Percentiles rank a stretch among this genome's conserved stretches.
Evolutionary conservation across 148 eudicot species (phyloP).

Genomic region (Fagopyrum tataricum): DNA sequence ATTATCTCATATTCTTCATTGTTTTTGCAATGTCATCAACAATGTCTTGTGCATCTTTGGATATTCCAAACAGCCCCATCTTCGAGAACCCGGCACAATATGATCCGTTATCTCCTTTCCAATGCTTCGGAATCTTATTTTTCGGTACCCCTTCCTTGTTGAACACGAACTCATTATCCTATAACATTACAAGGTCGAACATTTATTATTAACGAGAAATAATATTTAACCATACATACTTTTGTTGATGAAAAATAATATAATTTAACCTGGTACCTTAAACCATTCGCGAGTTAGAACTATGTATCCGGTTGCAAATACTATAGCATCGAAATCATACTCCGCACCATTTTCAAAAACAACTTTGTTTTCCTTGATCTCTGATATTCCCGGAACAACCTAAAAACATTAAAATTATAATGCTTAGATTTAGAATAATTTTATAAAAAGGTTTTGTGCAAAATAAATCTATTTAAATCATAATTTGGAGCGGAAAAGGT

Average conservation of each 20-base stretch:
- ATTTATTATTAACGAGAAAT: neutral
- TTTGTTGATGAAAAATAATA: neutral
- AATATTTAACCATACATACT: too few relatives aligned
- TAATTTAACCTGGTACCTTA: slow-evolving; percentile 16
- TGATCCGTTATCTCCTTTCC: slow-evolving; percentile 26
- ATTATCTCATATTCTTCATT: too few relatives aligned
- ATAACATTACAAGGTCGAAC: neutral
- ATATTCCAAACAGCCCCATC: slow-evolving; percentile 28
- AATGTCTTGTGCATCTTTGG: slow-evolving; percentile 26
- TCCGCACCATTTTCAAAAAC: slow-evolving; percentile 20
- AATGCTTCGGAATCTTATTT: slow-evolving; percentile 18
- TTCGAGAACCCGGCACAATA: slow-evolving; percentile 31
- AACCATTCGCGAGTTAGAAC: slow-evolving; percentile 26
- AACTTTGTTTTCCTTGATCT: slow-evolving; percentile 15
- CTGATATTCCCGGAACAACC: slow-evolving; percentile 26
- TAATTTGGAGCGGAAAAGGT: neutral
- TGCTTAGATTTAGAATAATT: too few relatives aligned
- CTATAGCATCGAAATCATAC: slow-evolving; percentile 25
- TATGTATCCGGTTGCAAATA: slow-evolving; percentile 32
- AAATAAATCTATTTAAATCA: too few relatives aligned
- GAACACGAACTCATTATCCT: slow-evolving; percentile 24
- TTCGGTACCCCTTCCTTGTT: slow-evolving; percentile 23
- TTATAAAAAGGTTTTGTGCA: too few relatives aligned
- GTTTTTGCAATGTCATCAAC: slow-evolving; percentile 21
- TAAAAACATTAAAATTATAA: neutral